Base-by-base conservation (phyloP, 306 rosid species). In the Fragaria ananassa region DNA sequence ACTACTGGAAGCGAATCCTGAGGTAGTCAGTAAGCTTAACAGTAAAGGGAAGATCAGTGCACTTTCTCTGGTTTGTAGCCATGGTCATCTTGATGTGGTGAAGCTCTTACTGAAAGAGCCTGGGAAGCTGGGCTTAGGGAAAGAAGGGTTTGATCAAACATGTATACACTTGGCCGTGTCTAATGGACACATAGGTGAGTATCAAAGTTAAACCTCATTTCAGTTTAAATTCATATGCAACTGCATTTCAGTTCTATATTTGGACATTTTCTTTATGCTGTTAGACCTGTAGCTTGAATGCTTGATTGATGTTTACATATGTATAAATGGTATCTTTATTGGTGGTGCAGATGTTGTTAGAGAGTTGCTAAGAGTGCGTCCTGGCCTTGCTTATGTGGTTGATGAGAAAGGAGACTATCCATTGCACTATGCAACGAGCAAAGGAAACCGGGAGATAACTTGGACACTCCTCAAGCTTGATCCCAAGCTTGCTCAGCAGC, bases 111-210 rank as follows among this genome's bases (percentile, higher is more conserved):
- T 86, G 51, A 86, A 80, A 5, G 50, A 74, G 74, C 64, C 80
- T 15, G 91, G 84, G 15, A 71, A 34, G 60, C 68, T 72, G 25
- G 51, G 41, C 58, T 79, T 69, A 51, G 90, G 61, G 31, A 78
- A 78, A 67, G 81, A 74, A 29, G 84, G 62, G 4, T 61, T 74
- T 60, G 88, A 88, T 68, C 92, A 70, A 74, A 65, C 83, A 25
- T 93, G 94, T 56, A 74, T 87, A 11, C 93, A 84, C 74, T 74
- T 76, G 14, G 98, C 98, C 18, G 91, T 91, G 10, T 82, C 88
- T 18, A 74, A 76, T 77, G 98, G 98, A 31, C 83, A 86, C 76
- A 74, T 82, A 3, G 96, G 97, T 92, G 41, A 1, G 68, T 13
- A 23, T 57, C 35, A 19, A 8, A 54, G 27, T 8, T n/a, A n/a